phyloP scores from a whole-genome alignment of 2,329 filamentous ascomycete species.

The Chaetomiaceae sp. region DNA sequence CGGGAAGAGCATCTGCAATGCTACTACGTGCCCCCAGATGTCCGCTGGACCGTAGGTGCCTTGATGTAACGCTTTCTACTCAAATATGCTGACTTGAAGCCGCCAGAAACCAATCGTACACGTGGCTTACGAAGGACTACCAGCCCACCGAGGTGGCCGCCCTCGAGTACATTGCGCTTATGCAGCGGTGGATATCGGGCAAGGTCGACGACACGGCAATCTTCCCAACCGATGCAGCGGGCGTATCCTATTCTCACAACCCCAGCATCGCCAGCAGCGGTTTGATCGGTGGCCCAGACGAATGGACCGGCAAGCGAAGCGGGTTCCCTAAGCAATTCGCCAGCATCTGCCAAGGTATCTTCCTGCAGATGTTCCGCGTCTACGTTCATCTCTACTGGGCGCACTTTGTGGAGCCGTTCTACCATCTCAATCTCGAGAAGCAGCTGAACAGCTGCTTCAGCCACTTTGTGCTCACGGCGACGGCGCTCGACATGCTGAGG shows the following conservation, averaged over 20 bases:
- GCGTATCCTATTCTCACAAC: slow-evolving; percentile 47
- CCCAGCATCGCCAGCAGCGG: slow-evolving; percentile 45
- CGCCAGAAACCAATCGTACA: slow-evolving; percentile 65
- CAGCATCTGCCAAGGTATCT: slow-evolving; percentile 72
- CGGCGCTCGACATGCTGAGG: slow-evolving; percentile 62
- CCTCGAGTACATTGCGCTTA: slow-evolving; percentile 74
- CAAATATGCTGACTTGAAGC: slow-evolving; percentile 11
- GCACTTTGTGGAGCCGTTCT: slow-evolving; percentile 69
- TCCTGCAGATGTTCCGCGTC: slow-evolving; percentile 85
- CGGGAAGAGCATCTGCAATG: slow-evolving; percentile 67
- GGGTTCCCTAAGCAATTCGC: slow-evolving; percentile 76
- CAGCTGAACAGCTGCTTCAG: slow-evolving; percentile 69
- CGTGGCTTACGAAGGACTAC: slow-evolving; percentile 73
- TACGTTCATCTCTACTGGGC: slow-evolving; percentile 87
- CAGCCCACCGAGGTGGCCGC: slow-evolving; percentile 74
- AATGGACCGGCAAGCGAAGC: slow-evolving; percentile 73
- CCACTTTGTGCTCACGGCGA: slow-evolving; percentile 62
- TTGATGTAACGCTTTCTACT: background rate
- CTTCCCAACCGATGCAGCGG: slow-evolving; percentile 68
- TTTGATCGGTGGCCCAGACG: slow-evolving; percentile 42
- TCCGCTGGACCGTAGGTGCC: slow-evolving; percentile 66
- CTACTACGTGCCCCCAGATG: slow-evolving; percentile 74
- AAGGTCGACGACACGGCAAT: slow-evolving; percentile 73
- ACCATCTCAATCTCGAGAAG: slow-evolving; percentile 61
- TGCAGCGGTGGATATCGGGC: slow-evolving; percentile 80